Evolutionary conservation across 768 basidiomycete genomes (phyloP).

Genomic region (Suillus bovinus): DNA sequence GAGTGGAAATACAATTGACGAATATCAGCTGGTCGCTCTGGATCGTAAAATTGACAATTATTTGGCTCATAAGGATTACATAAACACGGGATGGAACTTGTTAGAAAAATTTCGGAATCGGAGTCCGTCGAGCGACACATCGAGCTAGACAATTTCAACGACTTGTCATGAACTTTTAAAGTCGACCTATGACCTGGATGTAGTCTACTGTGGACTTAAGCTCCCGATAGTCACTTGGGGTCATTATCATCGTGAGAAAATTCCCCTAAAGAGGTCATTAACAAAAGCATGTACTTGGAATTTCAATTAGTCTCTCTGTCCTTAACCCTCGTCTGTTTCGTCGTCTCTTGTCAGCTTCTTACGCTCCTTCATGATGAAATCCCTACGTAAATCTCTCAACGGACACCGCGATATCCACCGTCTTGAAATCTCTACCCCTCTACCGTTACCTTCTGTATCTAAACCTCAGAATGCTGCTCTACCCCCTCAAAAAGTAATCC

Average conservation of each 20-base stretch:
- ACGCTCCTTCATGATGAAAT: constrained; percentile 60
- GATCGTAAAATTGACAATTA: constrained; percentile 9
- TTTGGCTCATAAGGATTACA: constrained; percentile 20
- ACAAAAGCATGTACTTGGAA: constrained; percentile 3
- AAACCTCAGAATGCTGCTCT: constrained; percentile 70
- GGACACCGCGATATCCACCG: constrained; percentile 57
- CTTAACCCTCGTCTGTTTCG: constrained; percentile 19
- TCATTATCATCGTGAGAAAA: background rate
- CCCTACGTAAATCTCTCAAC: constrained; percentile 79
- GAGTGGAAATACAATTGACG: constrained; percentile 6
- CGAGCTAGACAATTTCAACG: background rate
- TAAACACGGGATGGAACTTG: constrained; percentile 16
- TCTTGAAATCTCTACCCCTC: constrained; percentile 69
- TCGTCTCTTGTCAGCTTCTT: constrained; percentile 1
- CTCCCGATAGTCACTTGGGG: background rate
- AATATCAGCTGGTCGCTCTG: constrained; percentile 10
- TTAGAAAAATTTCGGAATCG: background rate
- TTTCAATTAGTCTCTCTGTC: constrained; percentile 19
- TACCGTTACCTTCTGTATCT: constrained; percentile 64
- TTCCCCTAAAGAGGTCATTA: background rate
- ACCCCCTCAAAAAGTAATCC: constrained; percentile 95
- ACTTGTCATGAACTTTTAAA: background rate
- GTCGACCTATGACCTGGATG: background rate
- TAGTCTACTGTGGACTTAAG: background rate
- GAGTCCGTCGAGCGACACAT: background rate